Conservation (phyloP, 73 alveolate species). For the Symbiodinium natans region DNA sequence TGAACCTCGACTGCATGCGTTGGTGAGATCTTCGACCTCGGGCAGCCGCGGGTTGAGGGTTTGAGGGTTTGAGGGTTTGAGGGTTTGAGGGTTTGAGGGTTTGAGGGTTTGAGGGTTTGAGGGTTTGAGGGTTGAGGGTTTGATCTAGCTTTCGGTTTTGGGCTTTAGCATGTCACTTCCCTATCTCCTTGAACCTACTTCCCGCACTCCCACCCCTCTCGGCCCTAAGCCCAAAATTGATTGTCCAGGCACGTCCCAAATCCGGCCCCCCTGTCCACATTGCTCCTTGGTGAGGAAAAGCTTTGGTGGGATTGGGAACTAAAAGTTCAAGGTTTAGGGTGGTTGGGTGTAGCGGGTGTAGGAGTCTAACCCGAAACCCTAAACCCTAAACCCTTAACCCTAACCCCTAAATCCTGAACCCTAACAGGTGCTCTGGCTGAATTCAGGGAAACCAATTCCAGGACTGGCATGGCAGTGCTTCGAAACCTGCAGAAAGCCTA, state of each 20-base stretch:
- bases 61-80: neutral
- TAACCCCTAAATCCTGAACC: too few relatives aligned
- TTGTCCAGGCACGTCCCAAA: constrained; percentile 37
- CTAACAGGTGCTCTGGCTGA: too few relatives aligned
- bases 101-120: neutral
- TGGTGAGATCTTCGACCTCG: neutral
- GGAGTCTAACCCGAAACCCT: too few relatives aligned
- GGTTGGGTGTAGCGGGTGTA: too few relatives aligned
- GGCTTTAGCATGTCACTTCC: neutral
- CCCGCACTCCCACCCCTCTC: too few relatives aligned
- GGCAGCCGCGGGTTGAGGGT: neutral
- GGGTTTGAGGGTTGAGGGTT: too few relatives aligned
- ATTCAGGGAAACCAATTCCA: too few relatives aligned
- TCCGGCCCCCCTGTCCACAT: constrained; percentile 39
- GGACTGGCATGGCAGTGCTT: too few relatives aligned
- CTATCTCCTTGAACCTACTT: neutral
- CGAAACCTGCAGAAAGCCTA: too few relatives aligned
- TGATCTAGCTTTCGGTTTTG: too few relatives aligned
- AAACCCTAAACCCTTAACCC: too few relatives aligned
- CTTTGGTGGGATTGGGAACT: neutral
- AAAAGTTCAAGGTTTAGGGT: neutral
- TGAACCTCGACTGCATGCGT: neutral
- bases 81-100: neutral
- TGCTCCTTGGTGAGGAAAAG: neutral
- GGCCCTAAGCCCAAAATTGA: too few relatives aligned